Evolutionary conservation across 2,329 filamentous ascomycete species (phyloP).

Genomic region (Atkinsonella texensis): DNA sequence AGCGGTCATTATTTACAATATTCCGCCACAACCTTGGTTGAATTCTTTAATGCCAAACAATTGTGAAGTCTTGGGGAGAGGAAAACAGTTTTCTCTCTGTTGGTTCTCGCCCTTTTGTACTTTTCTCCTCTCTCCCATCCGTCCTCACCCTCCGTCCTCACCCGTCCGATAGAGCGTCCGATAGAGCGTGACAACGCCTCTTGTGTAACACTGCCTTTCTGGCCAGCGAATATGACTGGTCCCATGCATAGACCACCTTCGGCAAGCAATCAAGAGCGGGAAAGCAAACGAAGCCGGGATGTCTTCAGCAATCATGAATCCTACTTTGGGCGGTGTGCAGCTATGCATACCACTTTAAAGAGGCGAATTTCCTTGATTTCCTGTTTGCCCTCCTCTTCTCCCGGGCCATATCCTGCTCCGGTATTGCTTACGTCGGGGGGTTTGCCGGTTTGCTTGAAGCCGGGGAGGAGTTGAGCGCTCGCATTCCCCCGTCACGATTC

Average conservation of each 20-base stretch:
- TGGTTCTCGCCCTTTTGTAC: neutral
- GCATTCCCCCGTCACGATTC: no score
- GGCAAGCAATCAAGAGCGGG: neutral
- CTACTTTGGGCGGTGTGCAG: neutral
- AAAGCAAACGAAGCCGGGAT: neutral
- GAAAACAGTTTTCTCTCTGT: no score
- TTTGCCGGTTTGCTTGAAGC: no score
- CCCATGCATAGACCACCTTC: neutral
- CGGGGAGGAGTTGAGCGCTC: no score
- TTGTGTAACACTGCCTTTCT: neutral
- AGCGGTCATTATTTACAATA: no score
- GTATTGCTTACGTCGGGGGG: no score
- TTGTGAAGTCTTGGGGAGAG: no score
- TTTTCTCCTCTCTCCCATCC: neutral
- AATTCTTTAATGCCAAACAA: no score
- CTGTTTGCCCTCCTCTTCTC: no score
- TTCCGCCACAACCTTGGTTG: no score
- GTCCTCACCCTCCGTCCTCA: neutral
- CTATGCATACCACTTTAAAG: neutral
- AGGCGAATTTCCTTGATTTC: neutral
- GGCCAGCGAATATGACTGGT: conserved; percentile 2
- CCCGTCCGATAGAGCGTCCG: neutral
- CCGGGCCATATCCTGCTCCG: no score
- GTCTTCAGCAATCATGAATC: neutral
- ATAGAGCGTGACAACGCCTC: neutral